Evolutionary conservation across 176 grass and related monocot species (phyloP).

Genomic region (Oryza australiensis): DNA sequence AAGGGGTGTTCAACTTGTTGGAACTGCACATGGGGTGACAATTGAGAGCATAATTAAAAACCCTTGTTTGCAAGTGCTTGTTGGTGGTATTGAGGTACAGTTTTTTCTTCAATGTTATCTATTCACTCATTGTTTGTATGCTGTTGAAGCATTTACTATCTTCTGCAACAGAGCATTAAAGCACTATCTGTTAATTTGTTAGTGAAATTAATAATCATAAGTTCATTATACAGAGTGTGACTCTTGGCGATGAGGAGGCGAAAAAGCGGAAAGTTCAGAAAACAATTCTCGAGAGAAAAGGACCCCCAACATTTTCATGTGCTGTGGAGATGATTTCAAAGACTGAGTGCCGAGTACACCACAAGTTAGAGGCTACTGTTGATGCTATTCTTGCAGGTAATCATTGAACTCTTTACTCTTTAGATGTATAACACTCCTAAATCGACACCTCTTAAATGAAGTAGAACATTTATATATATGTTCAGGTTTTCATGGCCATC

Average conservation of each 20-base stretch:
- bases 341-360: constrained; percentile 86
- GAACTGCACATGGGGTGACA: constrained; percentile 95
- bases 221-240: constrained; percentile 74
- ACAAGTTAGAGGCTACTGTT: constrained; percentile 90
- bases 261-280: constrained; percentile 97
- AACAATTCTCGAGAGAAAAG: constrained; percentile 96
- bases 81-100: constrained; percentile 95
- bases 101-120: neutral
- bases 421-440: neutral
- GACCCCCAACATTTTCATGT: constrained; percentile 92
- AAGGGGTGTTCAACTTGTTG: constrained; percentile 96
- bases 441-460: constrained; percentile 8
- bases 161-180: constrained; percentile 21
- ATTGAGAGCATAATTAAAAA: constrained; percentile 99
- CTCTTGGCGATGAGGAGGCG: constrained; percentile 94
- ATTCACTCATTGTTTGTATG: neutral
- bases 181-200: neutral
- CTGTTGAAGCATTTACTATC: constrained; percentile 12
- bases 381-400: constrained; percentile 93
- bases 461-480: constrained; percentile 8
- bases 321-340: constrained; percentile 97
- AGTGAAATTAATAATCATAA: constrained; percentile 9
- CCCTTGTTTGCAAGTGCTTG: constrained; percentile 86
- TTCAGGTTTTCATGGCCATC: constrained; percentile 29
- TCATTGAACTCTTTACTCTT: neutral